phyloP scores from a whole-genome alignment of 192 early-diverging fungal species.

The Backusella tuberculispora region DNA sequence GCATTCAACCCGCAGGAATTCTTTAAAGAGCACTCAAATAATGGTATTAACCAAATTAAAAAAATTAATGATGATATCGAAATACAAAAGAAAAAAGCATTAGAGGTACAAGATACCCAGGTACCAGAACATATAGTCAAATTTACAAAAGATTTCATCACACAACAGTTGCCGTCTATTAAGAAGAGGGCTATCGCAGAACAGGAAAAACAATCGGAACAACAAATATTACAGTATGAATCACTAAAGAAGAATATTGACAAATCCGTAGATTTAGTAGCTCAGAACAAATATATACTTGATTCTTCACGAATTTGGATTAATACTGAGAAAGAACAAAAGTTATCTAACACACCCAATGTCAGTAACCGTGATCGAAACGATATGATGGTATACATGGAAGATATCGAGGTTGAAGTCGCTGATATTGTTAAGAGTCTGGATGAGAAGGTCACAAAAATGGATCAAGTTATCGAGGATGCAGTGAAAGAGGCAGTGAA shows the following conservation, averaged over 20 bases:
- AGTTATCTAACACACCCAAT: no score
- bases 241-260: not conserved
- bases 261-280: not conserved
- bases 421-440: not conserved
- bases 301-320: not conserved
- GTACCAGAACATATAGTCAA: no score
- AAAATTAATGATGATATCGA: no score
- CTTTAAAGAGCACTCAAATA: no score
- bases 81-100: no score
- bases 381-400: not conserved
- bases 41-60: no score
- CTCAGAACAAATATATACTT: not conserved
- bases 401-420: not conserved
- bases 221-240: not conserved
- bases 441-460: not conserved
- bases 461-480: not conserved
- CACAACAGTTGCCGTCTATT: no score
- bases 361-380: not conserved
- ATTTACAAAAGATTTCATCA: no score
- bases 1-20: no score
- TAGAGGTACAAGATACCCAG: no score
- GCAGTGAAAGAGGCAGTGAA: not conserved
- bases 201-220: not conserved
- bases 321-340: not conserved
- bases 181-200: not conserved